A percentile compares a stretch with the other conserved stretches of the same genome.
Evolutionary conservation across 2,329 filamentous ascomycete genomes (phyloP).

Genomic region (Aphanoascus verrucosus): DNA sequence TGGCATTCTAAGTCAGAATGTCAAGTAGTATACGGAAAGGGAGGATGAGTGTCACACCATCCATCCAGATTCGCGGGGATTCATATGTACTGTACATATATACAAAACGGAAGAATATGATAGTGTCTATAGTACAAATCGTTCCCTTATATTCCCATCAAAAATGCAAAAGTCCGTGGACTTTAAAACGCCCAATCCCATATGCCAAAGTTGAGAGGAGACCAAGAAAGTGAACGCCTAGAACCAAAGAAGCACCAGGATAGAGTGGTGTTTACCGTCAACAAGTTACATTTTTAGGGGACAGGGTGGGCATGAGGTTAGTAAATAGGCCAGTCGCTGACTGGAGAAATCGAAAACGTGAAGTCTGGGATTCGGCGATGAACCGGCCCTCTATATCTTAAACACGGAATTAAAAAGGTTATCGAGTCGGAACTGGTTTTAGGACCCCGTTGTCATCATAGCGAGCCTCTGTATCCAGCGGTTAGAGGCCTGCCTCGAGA

Average conservation of each 20-base stretch:
- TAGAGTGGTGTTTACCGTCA: background rate
- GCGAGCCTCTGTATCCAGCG: slow-evolving; percentile 52
- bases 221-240: background rate
- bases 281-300: background rate
- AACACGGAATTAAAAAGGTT: background rate
- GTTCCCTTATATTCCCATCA: background rate
- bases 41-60: no score
- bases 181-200: background rate
- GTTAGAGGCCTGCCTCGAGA: background rate
- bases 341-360: background rate
- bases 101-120: background rate
- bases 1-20: no score
- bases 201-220: slow-evolving; percentile 2
- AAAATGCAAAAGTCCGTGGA: background rate
- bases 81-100: background rate
- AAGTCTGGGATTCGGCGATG: no score
- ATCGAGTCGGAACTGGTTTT: slow-evolving; percentile 40
- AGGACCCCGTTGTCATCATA: slow-evolving; percentile 73
- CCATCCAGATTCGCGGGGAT: no score
- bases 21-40: no score
- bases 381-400: no score
- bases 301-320: background rate
- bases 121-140: slow-evolving; percentile 1
- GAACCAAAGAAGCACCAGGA: background rate
- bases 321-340: background rate